Evolutionary conservation across 2,329 filamentous ascomycete species (phyloP), one percentile per base, ranked within the genome.

Genomic region (Fonsecaea pugnacius): DNA sequence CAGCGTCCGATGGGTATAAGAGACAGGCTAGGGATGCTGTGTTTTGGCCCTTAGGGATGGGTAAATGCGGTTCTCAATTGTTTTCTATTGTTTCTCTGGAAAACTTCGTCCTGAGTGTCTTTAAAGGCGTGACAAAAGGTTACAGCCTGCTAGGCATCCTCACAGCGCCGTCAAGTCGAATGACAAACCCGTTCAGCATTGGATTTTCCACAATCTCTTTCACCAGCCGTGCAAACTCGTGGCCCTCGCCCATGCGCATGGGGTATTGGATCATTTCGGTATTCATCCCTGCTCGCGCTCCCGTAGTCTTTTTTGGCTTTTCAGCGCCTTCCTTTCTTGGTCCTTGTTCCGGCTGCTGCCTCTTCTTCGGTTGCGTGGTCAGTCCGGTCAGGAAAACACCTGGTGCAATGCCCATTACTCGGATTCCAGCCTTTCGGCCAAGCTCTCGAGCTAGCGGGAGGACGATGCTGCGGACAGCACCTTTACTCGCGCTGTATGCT

Each of bases 401-500:
- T 6, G 71, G 71, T 21, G 71, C 71, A 51, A 72, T 63, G 6
- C 71, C 70, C 52, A 72, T 62, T 24, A 68, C 71, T 32, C 71
- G 63, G 46, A 72, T 69, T 6, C 71, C 71, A 3, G 70, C 70
- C 24, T 67, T 67, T 52, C 63, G 68, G 33, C 70, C 71, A 27
- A 72, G 36, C 60, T 72, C 71, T 16, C 71, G 64, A 2, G 71
- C 71, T 33, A 72, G 58, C 32, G 71, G 71, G 21, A 72, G 61
- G 21, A 72, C 69, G 48, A 72, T 64, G 40, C 70, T 70, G 12
- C 67, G 58, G 2, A 71, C 68, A 1, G 70, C 71, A 10, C 67
- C 71, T 65, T 72, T 72, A 33, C 70, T 72, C n/a, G 71, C 71
- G 38, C 68, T 70, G 65, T 72, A 72, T 8, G 70, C 70, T 35